These are phyloP conservation scores for Cytospora mali DNA, from an alignment of 2,329 filamentous ascomycete species.

Conservation along the genomic window DNA sequence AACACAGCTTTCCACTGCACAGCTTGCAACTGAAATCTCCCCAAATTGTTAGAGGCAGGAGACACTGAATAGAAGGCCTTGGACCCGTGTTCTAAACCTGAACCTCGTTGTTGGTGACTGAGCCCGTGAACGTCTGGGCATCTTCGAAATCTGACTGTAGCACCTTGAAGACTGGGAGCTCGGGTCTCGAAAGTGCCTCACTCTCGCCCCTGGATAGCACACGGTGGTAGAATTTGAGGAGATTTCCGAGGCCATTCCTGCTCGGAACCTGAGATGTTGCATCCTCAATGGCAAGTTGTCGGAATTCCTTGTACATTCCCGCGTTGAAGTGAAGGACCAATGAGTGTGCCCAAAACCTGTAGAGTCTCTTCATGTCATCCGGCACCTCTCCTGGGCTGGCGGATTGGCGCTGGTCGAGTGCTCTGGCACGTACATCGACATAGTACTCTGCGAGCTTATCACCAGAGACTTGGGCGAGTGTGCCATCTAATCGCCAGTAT, in stretches of 20 bases:
- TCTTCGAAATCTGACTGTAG: slow-evolving; percentile 15
- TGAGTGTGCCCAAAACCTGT: slow-evolving; percentile 76
- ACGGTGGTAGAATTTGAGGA: slow-evolving; percentile 65
- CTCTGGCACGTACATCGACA: slow-evolving; percentile 42
- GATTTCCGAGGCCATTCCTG: slow-evolving; percentile 59
- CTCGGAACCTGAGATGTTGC: slow-evolving; percentile 48
- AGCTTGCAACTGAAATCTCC: neutral
- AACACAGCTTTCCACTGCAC: neutral
- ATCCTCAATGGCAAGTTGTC: slow-evolving; percentile 67
- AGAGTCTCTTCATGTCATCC: slow-evolving; percentile 66
- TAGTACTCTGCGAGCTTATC: slow-evolving; percentile 33
- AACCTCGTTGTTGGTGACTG: slow-evolving; percentile 25
- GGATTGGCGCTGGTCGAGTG: slow-evolving; percentile 42
- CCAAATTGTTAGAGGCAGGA: neutral
- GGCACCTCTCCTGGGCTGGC: slow-evolving; percentile 44
- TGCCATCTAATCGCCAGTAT: slow-evolving; percentile 22
- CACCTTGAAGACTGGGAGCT: slow-evolving; percentile 28
- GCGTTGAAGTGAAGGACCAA: slow-evolving; percentile 74
- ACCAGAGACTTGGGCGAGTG: slow-evolving; percentile 22
- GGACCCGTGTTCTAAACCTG: slow-evolving; percentile 20
- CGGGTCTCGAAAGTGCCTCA: slow-evolving; percentile 32
- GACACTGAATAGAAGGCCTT: slow-evolving; percentile 1
- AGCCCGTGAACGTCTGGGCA: slow-evolving; percentile 26
- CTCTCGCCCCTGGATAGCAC: slow-evolving; percentile 32
- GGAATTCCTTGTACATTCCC: slow-evolving; percentile 76